Conservation (phyloP, 495 filamentous ascomycete species). For the Podospora pseudoanserina region DNA sequence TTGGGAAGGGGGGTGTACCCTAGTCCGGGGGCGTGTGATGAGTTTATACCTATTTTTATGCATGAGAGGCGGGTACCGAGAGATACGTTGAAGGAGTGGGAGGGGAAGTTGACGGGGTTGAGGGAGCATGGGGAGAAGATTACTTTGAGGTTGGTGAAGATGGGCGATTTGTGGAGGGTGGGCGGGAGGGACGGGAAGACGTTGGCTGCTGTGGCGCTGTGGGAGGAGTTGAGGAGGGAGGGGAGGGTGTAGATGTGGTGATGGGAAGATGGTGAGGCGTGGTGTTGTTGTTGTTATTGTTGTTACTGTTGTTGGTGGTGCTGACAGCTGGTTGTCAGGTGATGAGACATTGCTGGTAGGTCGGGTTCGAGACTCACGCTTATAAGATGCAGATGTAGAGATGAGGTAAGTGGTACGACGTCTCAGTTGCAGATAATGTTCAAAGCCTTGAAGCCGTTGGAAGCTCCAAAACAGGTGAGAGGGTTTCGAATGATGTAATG, state of each 20-base stretch:
- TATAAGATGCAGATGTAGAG: neutral
- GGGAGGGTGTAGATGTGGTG: slow-evolving; percentile 38
- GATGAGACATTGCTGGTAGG: neutral
- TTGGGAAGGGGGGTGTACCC: slow-evolving; percentile 68
- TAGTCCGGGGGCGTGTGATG: slow-evolving; percentile 77
- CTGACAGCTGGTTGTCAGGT: neutral
- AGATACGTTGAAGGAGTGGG: slow-evolving; percentile 61
- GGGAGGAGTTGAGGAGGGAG: slow-evolving; percentile 64
- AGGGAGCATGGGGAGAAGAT: slow-evolving; percentile 81
- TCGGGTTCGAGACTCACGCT: neutral
- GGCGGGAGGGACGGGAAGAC: slow-evolving; percentile 75
- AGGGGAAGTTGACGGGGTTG: slow-evolving; percentile 73
- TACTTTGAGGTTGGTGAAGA: slow-evolving; percentile 62
- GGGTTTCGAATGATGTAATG: neutral
- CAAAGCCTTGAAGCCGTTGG: neutral
- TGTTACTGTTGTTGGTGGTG: no score
- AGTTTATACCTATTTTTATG: slow-evolving; percentile 75
- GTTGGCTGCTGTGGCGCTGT: slow-evolving; percentile 73
- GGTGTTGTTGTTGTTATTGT: neutral
- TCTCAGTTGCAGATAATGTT: neutral
- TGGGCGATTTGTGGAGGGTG: slow-evolving; percentile 74
- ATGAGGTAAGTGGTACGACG: neutral
- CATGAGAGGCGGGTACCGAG: slow-evolving; percentile 65
- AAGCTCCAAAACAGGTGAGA: neutral
- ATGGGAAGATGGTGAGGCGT: neutral